Evolutionary conservation across 352 stramenopile species (phyloP), one percentile per base, ranked within the genome.

Genomic region (Peronospora belbahrii): DNA sequence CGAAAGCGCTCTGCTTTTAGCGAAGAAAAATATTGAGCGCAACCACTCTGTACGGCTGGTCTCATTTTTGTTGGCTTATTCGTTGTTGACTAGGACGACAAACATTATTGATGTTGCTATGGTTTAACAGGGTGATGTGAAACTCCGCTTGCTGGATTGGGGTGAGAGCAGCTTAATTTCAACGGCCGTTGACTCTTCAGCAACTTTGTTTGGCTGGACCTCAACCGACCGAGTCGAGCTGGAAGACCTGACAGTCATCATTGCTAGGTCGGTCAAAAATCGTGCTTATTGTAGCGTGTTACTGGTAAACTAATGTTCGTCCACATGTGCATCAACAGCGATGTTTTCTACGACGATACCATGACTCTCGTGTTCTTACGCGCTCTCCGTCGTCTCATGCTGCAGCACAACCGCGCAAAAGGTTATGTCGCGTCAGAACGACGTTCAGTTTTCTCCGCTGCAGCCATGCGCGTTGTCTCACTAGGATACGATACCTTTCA

Each of bases 301-400:
- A 24, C 6, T 22, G 8, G 9, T 13, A 13, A 32, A 2, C 27
- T 32, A 32, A 32, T 3, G 9, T 6, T 5, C 15, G n/a, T 42
- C 19, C 42, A 6, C 17, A 6, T 34, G n/a, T 54, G 8, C 11
- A 10, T n/a, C 23, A 6, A 11, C 42, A 87, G 75, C 23, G 73
- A 87, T 17, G 69, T 87, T 2, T 82, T 88, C 32, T 85, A 85
- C 47, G 73, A 88, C 42, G 68, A 79, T 33, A 42, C 56, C 10
- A 62, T 64, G 9, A 62, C 70, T 5, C 44, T 52, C 10, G 13
- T 56, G 11, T 84, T 83, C 40, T 49, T 88, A 4, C 19, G 58
- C 34, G 58, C 57, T 10, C 43, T 88, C 3, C 47, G 56, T 4
- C 22, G 33, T 2, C 38, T 85, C 11, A 75, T 84, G 60, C n/a